Conservation (phyloP, 1,284 basidiomycete species). For the Fomes fomentarius region DNA sequence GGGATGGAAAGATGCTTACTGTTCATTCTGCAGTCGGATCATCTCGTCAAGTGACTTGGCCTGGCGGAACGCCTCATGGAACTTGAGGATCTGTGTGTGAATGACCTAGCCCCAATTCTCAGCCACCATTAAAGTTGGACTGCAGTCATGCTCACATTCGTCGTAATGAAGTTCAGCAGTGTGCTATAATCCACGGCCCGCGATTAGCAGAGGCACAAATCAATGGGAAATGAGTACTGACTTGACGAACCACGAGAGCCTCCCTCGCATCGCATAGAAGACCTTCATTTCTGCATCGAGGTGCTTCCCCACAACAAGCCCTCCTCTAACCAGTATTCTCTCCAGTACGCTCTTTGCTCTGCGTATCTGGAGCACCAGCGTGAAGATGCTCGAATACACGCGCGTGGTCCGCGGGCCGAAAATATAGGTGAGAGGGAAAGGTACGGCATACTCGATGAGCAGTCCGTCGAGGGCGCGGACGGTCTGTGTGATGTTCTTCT, state of each 20-base stretch:
- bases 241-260: conserved; percentile 85
- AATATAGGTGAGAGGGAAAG: conserved; percentile 83
- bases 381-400: conserved; percentile 72
- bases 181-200: conserved; percentile 49
- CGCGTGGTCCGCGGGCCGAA: conserved; percentile 65
- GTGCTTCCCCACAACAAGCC: conserved; percentile 33
- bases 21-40: conserved; percentile 69
- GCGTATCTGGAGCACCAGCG: conserved; percentile 77
- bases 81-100: conserved; percentile 59
- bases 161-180: conserved; percentile 73
- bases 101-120: conserved; percentile 55
- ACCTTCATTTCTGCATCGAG: conserved; percentile 55
- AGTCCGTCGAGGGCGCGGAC: conserved; percentile 70
- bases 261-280: conserved; percentile 75
- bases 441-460: conserved; percentile 73
- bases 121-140: background rate
- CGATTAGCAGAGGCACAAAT: background rate
- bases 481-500: conserved; percentile 47
- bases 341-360: conserved; percentile 75
- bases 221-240: conserved; percentile 42
- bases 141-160: conserved; percentile 52
- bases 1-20: conserved; percentile 52
- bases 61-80: conserved; percentile 57
- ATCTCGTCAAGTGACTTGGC: conserved; percentile 77
- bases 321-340: conserved; percentile 62